Conservation (phyloP, 2,329 filamentous ascomycete species). For the Colletotrichum orchidophilum region DNA sequence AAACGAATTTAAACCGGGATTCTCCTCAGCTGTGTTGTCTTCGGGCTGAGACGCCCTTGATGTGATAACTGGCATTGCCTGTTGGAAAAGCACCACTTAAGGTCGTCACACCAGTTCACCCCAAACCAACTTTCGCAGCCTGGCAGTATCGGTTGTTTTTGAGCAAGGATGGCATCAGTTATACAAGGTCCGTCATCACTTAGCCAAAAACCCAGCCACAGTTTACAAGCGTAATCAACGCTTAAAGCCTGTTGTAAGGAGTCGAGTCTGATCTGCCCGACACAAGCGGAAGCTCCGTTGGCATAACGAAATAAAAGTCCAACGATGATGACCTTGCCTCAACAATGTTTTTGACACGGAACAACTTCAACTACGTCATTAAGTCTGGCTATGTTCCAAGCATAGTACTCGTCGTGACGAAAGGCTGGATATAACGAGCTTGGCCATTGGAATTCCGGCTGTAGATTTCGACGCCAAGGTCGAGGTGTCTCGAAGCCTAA, state of each 20-base stretch:
- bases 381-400: not conserved
- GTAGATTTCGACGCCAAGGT: too few species aligned
- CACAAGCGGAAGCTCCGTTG: not conserved
- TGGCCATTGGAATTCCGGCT: too few species aligned
- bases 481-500: not conserved
- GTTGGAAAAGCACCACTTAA: slow-evolving; percentile 8
- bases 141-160: not conserved
- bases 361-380: not conserved
- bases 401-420: too few species aligned
- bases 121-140: not conserved
- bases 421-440: too few species aligned
- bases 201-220: slow-evolving; percentile 1
- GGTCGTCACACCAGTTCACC: slow-evolving; percentile 3
- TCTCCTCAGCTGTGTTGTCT: too few species aligned
- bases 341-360: not conserved
- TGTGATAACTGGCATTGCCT: not conserved
- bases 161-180: not conserved
- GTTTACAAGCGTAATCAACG: not conserved
- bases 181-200: not conserved
- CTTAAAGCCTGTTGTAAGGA: not conserved
- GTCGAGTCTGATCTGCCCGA: not conserved
- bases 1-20: too few species aligned
- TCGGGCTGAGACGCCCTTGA: too few species aligned
- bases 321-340: not conserved
- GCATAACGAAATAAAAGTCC: not conserved